Base-by-base conservation (phyloP, 345 rosid species). In the Lepidium africanum region DNA sequence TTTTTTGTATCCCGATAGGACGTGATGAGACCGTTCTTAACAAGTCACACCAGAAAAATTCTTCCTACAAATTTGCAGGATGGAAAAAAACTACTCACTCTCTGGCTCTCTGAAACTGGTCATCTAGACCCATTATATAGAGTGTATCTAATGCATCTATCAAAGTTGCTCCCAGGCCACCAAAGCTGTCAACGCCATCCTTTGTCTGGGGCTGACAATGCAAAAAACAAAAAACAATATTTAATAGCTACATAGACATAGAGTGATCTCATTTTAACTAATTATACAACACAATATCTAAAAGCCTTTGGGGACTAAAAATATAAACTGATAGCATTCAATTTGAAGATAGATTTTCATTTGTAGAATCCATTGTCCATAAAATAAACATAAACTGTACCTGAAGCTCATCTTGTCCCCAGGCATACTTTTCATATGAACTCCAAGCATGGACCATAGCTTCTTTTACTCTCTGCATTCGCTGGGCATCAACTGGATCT, bases 331-430 rank as follows among this genome's bases (percentile, higher is more conserved):
- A 60, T 19, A 51, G 46, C 67, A 42, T 13, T 6, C 1, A 42
- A 12, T 13, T 7, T 36, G 16, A 14, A 12, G 25, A 42, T 30
- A 3, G 43, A 12, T 13, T 3, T 7, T 14, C 2, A 40, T 60
- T 13, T 40, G 21, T 9, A 50, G 61, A 60, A 8, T 27, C 2
- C 37, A 51, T 7, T 5, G 15, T 45, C 48, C 35, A n/a, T 25
- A 9, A 42, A 12, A 45, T 7, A 72, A 10, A 36, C 25, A 65
- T 10, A 10, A n/a, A 33, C 16, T 43, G 50, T 59, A 90, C 99
- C 96, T 91, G 92, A 76, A 95, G 98, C 77, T 95, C 98, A 54
- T 95, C 99, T 35, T 85, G 67, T 60, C 96, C 99, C 99, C 96
- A 89, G 2, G 98, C 96, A 80, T 86, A 95, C 73, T 85, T 95